phyloP scores from a whole-genome alignment of 257 asterid genomes.

The Nicotiana benthamiana region DNA sequence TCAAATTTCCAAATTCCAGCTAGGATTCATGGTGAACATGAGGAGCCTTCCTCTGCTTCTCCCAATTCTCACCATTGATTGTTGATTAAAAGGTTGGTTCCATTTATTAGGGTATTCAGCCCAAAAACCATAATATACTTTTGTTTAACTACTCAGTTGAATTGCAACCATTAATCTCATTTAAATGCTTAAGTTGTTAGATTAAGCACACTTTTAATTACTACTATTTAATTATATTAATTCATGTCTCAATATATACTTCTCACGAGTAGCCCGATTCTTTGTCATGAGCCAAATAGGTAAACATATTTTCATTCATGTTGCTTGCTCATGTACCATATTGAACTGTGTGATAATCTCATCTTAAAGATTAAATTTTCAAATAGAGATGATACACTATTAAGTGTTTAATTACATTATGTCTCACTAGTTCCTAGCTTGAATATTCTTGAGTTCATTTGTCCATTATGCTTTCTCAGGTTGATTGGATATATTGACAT shows the following conservation, averaged over 20 bases:
- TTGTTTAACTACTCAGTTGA: not conserved
- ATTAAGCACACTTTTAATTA: not conserved
- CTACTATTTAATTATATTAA: not conserved
- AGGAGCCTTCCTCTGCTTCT: constrained; percentile 97
- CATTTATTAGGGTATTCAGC: not conserved
- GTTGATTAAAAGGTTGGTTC: not conserved
- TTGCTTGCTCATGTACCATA: not conserved
- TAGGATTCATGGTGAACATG: constrained; percentile 97
- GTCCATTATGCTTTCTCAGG: not conserved
- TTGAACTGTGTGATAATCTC: not conserved
- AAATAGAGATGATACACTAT: not conserved
- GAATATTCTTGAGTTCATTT: not conserved
- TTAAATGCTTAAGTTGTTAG: not conserved
- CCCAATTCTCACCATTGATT: constrained; percentile 66
- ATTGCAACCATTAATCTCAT: not conserved
- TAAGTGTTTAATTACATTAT: not conserved
- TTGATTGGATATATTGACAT: not conserved
- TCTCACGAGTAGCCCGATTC: too few species aligned
- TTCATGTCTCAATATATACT: too few species aligned
- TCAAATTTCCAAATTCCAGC: constrained; percentile 76
- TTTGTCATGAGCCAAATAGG: too few species aligned
- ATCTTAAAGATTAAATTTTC: not conserved
- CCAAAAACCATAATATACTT: not conserved
- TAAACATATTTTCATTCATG: not conserved
- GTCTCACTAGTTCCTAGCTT: not conserved